Conservation (phyloP, 106 monocot genomes). For the Dendrobium huoshanense region DNA sequence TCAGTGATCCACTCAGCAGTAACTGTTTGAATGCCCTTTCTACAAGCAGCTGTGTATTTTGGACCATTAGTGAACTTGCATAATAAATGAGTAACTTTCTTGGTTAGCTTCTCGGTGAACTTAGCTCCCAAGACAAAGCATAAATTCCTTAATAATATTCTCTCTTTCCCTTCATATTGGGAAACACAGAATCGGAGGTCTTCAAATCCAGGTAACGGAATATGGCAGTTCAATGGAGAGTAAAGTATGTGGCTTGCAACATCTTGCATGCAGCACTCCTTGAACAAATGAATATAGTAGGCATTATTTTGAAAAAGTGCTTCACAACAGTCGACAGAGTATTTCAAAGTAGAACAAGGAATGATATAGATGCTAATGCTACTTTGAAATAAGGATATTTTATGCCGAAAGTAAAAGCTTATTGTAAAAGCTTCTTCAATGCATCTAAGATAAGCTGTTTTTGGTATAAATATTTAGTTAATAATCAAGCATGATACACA, state of each 20-base stretch:
- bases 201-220: constrained; percentile 89
- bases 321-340: neutral
- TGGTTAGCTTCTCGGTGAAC: constrained; percentile 61
- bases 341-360: neutral
- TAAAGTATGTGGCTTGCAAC: constrained; percentile 69
- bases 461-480: neutral
- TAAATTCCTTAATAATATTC: constrained; percentile 62
- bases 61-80: constrained; percentile 87
- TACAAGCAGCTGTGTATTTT: constrained; percentile 82
- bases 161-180: constrained; percentile 89
- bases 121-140: constrained; percentile 80
- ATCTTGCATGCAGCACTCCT: constrained; percentile 83
- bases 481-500: neutral
- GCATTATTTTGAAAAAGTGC: neutral
- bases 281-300: constrained; percentile 1
- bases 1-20: constrained; percentile 90
- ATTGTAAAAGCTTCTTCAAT: neutral
- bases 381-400: neutral
- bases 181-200: constrained; percentile 71
- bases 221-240: constrained; percentile 65
- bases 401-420: neutral
- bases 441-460: neutral
- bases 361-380: neutral
- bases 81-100: constrained; percentile 81
- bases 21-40: constrained; percentile 63